A percentile compares a stretch with the other conserved stretches of the same genome.
These are phyloP conservation scores for Botryotinia convoluta DNA, from an alignment of 2,329 filamentous ascomycete species.

Conservation along the genomic window DNA sequence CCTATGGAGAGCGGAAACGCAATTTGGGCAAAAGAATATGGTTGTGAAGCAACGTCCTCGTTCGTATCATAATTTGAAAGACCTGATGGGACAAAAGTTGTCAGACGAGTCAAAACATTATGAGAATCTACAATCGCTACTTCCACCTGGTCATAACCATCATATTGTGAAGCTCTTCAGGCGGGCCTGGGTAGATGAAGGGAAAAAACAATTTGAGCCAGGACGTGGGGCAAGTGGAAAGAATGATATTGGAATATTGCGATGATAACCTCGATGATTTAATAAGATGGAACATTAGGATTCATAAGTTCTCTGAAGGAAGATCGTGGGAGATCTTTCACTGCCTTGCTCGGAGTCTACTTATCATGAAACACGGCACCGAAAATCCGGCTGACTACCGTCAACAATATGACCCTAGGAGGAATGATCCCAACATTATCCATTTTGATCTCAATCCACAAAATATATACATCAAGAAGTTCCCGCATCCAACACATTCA, in stretches of 20 bases:
- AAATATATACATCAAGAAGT: background rate
- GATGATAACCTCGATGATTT: background rate
- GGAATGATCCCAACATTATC: background rate
- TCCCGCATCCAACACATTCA: background rate
- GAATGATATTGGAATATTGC: background rate
- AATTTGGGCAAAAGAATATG: background rate
- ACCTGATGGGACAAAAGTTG: background rate
- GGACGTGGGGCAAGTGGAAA: background rate
- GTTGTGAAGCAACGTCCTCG: background rate
- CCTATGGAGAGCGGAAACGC: background rate
- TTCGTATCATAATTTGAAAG: background rate
- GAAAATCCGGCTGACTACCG: background rate
- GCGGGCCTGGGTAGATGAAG: background rate
- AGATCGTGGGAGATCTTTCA: background rate
- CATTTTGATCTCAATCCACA: background rate
- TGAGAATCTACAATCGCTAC: background rate
- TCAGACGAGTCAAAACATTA: background rate
- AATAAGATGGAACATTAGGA: background rate
- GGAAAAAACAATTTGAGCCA: background rate
- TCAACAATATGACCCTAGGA: background rate
- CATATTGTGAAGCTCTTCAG: background rate
- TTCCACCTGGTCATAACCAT: background rate
- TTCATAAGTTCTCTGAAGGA: background rate
- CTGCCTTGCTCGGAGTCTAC: background rate
- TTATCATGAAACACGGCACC: background rate